Conservation (phyloP, 2,329 filamentous ascomycete species). For the Blastomyces parvus region DNA sequence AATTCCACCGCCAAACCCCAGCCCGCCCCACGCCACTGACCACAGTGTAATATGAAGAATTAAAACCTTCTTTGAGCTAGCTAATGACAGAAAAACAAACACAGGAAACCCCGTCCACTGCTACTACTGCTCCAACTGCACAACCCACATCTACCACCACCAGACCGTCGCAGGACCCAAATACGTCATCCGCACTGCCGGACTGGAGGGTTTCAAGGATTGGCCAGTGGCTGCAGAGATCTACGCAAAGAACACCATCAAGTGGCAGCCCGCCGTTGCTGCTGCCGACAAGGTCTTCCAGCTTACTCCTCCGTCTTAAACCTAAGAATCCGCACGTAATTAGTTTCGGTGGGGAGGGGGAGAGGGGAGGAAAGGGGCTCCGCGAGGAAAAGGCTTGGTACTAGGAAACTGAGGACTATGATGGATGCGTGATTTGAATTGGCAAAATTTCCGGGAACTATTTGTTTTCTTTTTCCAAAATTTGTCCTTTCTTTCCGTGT, state of each 20-base stretch:
- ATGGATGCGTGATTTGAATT: background rate
- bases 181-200: slow-evolving; percentile 44
- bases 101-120: slow-evolving; percentile 47
- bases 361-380: background rate
- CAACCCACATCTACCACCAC: slow-evolving; percentile 47
- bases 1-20: background rate
- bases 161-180: slow-evolving; percentile 43
- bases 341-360: background rate
- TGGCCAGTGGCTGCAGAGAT: slow-evolving; percentile 47
- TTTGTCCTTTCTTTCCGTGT: background rate
- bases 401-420: background rate
- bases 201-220: slow-evolving; percentile 40
- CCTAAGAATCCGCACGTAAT: background rate
- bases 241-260: slow-evolving; percentile 43
- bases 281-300: slow-evolving; percentile 31
- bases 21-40: background rate
- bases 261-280: slow-evolving; percentile 46
- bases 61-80: background rate
- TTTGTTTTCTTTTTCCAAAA: background rate
- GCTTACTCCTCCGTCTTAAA: slow-evolving; percentile 32
- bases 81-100: background rate
- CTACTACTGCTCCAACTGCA: slow-evolving; percentile 51
- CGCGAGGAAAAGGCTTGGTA: background rate
- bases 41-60: slow-evolving; percentile 1
- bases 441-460: background rate